phyloP scores from a whole-genome alignment of 768 basidiomycete species.

The Hygrophorus russula region DNA sequence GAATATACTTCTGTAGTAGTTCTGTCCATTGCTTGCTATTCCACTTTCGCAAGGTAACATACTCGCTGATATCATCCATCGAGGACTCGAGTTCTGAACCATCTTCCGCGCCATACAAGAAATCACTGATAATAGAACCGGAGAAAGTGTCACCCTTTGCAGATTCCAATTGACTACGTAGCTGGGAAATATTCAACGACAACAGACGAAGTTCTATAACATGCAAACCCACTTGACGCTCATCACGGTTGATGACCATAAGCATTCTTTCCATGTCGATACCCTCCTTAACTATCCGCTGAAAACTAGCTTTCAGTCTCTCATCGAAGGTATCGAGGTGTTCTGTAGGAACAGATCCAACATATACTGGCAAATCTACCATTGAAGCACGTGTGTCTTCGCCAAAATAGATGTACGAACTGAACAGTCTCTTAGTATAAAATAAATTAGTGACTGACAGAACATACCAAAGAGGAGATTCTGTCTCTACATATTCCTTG shows the following conservation, averaged over 20 bases:
- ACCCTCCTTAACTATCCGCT: constrained; percentile 58
- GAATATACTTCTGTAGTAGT: constrained; percentile 58
- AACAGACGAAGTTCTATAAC: neutral
- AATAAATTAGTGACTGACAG: neutral
- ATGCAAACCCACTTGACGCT: constrained; percentile 54
- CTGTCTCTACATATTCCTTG: constrained; percentile 88
- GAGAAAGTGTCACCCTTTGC: constrained; percentile 75
- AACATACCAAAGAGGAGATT: constrained; percentile 73
- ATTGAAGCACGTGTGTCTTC: constrained; percentile 65
- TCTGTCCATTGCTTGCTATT: constrained; percentile 63
- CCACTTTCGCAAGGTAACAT: constrained; percentile 59
- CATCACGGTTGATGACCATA: constrained; percentile 78
- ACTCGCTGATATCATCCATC: constrained; percentile 73
- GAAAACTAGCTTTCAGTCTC: constrained; percentile 57
- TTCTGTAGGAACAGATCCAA: constrained; percentile 77
- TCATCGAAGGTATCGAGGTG: constrained; percentile 62
- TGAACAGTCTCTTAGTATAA: constrained; percentile 15
- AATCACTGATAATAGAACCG: constrained; percentile 65
- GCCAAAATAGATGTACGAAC: constrained; percentile 79
- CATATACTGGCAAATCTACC: constrained; percentile 63
- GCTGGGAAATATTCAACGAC: constrained; percentile 25
- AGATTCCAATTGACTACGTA: constrained; percentile 77
- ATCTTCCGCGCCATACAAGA: constrained; percentile 75
- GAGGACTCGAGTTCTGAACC: constrained; percentile 66
- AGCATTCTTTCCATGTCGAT: constrained; percentile 87